Evolutionary conservation across 306 rosid species (phyloP).

Genomic region (Trifolium fragiferum): DNA sequence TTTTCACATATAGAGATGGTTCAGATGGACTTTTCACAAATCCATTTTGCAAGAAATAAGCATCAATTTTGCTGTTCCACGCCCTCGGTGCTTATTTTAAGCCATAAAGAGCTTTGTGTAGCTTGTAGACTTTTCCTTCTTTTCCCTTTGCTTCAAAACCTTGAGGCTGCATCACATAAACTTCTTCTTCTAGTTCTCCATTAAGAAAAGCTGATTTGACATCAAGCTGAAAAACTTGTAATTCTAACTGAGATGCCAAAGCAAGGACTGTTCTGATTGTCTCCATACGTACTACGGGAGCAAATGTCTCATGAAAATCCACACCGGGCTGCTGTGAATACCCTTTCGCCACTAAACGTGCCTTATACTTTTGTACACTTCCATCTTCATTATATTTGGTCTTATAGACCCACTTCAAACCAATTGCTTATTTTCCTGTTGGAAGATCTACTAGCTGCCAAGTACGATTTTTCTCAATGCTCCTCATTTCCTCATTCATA

Average conservation of each 20-base stretch:
- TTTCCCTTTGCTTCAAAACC: not conserved
- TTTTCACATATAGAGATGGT: not conserved
- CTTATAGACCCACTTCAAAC: not conserved
- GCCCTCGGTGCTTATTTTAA: too few relatives aligned
- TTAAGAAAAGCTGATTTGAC: not conserved
- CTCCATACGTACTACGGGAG: not conserved
- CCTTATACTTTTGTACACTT: not conserved
- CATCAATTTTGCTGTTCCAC: not conserved
- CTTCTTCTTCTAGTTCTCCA: not conserved
- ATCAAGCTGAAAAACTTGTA: slow-evolving; percentile 2
- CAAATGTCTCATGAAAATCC: not conserved
- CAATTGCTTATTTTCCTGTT: not conserved
- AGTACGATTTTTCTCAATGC: too few relatives aligned
- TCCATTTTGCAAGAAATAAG: not conserved
- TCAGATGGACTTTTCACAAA: slow-evolving; percentile 5
- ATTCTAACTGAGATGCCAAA: not conserved
- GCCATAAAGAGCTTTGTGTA: not conserved
- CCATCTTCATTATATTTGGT: not conserved
- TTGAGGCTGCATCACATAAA: not conserved
- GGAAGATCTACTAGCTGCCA: not conserved
- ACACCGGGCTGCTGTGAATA: not conserved
- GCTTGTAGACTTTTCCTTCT: not conserved
- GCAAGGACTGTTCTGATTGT: not conserved
- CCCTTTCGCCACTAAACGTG: not conserved
- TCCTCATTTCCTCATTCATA: not conserved